Evolutionary conservation across 2,329 filamentous ascomycete species (phyloP), one percentile per base, ranked within the genome.

Genomic region (Colletotrichum coccodes): DNA sequence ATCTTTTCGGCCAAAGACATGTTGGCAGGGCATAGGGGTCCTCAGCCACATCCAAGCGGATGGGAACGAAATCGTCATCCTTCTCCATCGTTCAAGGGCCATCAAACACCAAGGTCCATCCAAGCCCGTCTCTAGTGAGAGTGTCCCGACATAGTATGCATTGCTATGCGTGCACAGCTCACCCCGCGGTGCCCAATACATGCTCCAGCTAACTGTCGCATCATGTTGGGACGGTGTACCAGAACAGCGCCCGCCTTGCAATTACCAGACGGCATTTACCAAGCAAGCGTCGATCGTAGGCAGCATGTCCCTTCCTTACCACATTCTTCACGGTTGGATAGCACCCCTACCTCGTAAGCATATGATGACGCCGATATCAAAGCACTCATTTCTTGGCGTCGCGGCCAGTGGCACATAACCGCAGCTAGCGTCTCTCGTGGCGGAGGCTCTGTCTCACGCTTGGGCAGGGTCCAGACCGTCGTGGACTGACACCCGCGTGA

Each of bases 41-140:
- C 61, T 68, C 54, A 54, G 61, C 65, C 65, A 68, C 61, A 68
- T 50, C 65, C 65, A 56, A 60, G 65, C 49, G 54, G 61, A 60
- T 28, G 65, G 61, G 21, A 60, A 54, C 52, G 36, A 18, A 30
- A 18, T 44, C 60, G 46, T 64, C 60, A 49, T 60, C 32, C 38
- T 5, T 14, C n/a, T n/a, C 16, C 21, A 30, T 34, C 21, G 40
- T 47, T 64, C 65, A 49, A 50, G 52, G 58, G 60, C 47, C 54
- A 40, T 32, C 32, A 42, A 18, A 8, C 26, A 50, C 42, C 65
- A 56, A 60, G 49, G 49, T 50, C 47, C 40, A 49, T 49, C 53
- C 38, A 58, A 11, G 52, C 23, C 38, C 34, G 11, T 59, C 57
- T 32, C n/a, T 28, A 34, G 44, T 36, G 11, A 30, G n/a, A 30